Evolutionary conservation across 2,329 filamentous ascomycete species (phyloP).

Genomic region (Rhexocercosporidium sp.): DNA sequence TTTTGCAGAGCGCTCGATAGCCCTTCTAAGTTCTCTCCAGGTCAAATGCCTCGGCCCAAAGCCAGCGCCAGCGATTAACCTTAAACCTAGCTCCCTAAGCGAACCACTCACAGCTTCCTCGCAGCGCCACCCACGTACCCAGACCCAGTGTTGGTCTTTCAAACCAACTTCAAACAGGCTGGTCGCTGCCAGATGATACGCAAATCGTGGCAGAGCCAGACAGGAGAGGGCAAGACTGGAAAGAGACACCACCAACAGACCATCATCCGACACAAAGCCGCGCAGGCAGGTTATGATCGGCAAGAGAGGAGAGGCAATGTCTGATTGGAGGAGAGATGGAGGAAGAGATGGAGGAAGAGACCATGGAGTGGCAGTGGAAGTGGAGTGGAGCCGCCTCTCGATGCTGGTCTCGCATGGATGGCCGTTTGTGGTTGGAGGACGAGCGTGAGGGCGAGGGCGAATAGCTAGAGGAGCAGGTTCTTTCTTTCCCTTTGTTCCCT

Average conservation of each 20-base stretch:
- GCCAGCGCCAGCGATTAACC: conserved; percentile 1
- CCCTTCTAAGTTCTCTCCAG: too few relatives aligned
- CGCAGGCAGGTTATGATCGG: not conserved
- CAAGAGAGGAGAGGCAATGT: not conserved
- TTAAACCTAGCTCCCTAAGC: not conserved
- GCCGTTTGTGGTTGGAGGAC: not conserved
- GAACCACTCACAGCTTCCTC: not conserved
- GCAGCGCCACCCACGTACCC: conserved; percentile 5
- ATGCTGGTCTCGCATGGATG: too few relatives aligned
- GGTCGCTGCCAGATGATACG: not conserved
- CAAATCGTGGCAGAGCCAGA: conserved; percentile 2
- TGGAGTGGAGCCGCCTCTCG: not conserved
- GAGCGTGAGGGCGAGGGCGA: not conserved
- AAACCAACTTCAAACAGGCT: conserved; percentile 10
- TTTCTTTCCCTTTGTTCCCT: not conserved
- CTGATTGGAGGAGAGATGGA: too few relatives aligned
- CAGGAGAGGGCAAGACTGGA: not conserved
- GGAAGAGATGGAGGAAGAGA: too few relatives aligned
- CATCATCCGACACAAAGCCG: not conserved
- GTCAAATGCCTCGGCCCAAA: too few relatives aligned
- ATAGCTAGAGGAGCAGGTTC: not conserved
- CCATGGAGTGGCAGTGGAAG: conserved; percentile 1
- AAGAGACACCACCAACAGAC: not conserved
- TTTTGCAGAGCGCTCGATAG: too few relatives aligned
- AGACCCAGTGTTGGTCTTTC: not conserved